phyloP scores from a whole-genome alignment of 2,329 filamentous ascomycete genomes.

The Colletotrichum orchidophilum region DNA sequence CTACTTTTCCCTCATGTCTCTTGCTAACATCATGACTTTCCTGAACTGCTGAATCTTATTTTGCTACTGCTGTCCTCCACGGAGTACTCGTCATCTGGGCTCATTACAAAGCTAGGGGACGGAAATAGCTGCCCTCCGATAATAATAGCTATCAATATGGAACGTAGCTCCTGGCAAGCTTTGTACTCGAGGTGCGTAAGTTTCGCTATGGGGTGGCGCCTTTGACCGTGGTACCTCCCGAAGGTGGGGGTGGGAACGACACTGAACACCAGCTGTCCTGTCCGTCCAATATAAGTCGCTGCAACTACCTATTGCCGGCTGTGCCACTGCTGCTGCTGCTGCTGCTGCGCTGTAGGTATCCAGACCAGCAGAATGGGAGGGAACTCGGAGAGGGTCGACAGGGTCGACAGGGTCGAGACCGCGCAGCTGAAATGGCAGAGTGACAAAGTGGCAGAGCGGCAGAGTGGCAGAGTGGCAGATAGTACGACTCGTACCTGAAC shows the following conservation, averaged over 20 bases:
- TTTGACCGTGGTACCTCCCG: conserved; percentile 17
- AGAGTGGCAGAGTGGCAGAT: conserved; percentile 11
- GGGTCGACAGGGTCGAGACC: not conserved
- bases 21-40: conserved; percentile 1
- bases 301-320: not conserved
- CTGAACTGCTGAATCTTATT: not conserved
- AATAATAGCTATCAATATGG: conserved; percentile 23
- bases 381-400: too few species aligned
- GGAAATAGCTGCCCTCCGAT: conserved; percentile 1
- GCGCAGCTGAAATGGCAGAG: not conserved
- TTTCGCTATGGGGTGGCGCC: conserved; percentile 21
- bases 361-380: not conserved
- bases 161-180: conserved; percentile 30
- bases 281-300: conserved; percentile 11
- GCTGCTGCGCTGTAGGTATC: not conserved
- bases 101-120: not conserved
- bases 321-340: not conserved
- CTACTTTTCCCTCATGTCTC: conserved; percentile 18
- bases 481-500: conserved; percentile 31
- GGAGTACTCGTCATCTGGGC: not conserved
- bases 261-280: conserved; percentile 4
- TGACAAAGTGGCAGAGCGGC: conserved; percentile 7
- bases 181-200: conserved; percentile 28
- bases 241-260: conserved; percentile 30
- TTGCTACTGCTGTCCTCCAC: not conserved